Percentiles rank a stretch among this genome's conserved stretches.
Conservation (phyloP, 495 filamentous ascomycete species). For the Trichoderma gamsii region DNA sequence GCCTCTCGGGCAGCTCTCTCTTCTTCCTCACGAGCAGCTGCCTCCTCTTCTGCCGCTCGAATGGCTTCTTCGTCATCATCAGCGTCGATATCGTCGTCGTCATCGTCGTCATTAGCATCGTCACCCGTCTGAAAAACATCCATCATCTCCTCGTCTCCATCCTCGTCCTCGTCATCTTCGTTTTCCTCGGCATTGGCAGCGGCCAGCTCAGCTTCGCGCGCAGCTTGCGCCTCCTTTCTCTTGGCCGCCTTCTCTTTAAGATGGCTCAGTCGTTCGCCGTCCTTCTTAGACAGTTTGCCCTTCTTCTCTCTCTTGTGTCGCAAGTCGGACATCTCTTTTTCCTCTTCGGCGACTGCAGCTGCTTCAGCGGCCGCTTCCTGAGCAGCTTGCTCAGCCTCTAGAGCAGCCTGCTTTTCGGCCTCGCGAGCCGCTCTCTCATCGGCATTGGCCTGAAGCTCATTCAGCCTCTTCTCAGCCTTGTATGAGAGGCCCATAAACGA, state of each 20-base stretch:
- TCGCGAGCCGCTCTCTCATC: conserved; percentile 24
- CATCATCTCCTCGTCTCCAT: neutral
- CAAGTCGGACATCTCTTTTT: neutral
- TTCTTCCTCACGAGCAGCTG: conserved; percentile 19
- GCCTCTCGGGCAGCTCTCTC: conserved; percentile 19
- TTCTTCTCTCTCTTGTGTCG: conserved; percentile 17
- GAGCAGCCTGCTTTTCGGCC: neutral
- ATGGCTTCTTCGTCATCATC: conserved; percentile 1
- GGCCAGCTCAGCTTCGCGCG: conserved; percentile 22
- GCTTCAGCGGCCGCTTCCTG: conserved; percentile 7
- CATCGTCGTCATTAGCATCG: neutral
- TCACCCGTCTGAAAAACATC: neutral
- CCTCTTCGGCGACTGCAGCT: conserved; percentile 2
- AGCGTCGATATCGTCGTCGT: neutral
- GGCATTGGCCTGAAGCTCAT: conserved; percentile 17
- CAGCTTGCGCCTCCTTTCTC: conserved; percentile 27
- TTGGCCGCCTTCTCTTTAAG: conserved; percentile 30
- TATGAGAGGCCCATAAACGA: neutral
- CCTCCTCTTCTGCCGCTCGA: conserved; percentile 17
- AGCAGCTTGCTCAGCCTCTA: conserved; percentile 18
- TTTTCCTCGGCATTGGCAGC: conserved; percentile 8
- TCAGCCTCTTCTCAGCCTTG: conserved; percentile 21
- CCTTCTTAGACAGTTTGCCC: conserved; percentile 29
- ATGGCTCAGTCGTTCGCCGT: conserved; percentile 32
- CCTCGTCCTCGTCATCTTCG: conserved; percentile 22